Conservation (phyloP, 768 basidiomycete species). For the Naganishia kalamii region DNA sequence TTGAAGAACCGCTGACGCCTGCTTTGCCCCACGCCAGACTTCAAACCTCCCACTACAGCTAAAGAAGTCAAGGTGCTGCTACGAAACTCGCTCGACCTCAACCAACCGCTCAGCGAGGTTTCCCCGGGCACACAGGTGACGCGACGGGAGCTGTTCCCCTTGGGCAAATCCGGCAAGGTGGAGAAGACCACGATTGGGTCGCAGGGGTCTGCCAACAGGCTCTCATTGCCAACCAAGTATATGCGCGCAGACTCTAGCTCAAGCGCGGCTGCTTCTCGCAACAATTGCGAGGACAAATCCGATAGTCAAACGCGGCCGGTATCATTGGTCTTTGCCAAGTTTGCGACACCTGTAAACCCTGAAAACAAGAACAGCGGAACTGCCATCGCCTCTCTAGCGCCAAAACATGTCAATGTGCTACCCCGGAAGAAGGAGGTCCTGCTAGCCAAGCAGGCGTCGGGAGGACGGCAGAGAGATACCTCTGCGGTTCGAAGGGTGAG, state of each 20-base stretch:
- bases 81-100: constrained; percentile 17
- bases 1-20: background rate
- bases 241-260: constrained; percentile 10
- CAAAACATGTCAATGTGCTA: background rate
- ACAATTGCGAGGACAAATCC: background rate
- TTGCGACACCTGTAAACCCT: background rate
- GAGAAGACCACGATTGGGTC: background rate
- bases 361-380: no score
- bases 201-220: background rate
- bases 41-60: constrained; percentile 14
- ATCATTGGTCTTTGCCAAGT: background rate
- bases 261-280: background rate
- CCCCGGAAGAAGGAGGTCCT: background rate
- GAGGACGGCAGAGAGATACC: background rate
- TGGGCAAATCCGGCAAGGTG: background rate
- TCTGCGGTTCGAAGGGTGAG: background rate
- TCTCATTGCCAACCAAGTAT: constrained; percentile 20
- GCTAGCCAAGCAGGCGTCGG: background rate
- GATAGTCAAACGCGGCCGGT: background rate
- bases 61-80: constrained; percentile 9
- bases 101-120: constrained; percentile 7
- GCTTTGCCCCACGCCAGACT: constrained; percentile 2
- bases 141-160: background rate
- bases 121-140: constrained; percentile 22
- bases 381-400: background rate